phyloP scores from a whole-genome alignment of 208 protist species.

The Crithidia fasciculata region DNA sequence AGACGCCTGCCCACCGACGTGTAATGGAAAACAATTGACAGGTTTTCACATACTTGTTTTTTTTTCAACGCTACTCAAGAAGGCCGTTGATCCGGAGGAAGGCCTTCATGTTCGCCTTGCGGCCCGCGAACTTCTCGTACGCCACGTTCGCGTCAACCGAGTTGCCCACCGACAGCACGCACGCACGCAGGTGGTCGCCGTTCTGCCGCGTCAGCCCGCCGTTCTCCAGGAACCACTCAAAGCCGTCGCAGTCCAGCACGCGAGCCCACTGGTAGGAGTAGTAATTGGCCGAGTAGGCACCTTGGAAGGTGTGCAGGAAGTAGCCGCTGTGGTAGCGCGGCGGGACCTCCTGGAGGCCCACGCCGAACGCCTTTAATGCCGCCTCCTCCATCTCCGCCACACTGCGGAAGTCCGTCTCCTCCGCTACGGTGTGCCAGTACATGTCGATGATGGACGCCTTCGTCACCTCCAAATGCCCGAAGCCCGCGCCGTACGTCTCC shows the following conservation, averaged over 20 bases:
- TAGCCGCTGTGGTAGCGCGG: constrained; percentile 51
- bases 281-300: constrained; percentile 74
- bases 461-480: constrained; percentile 56
- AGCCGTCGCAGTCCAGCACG: constrained; percentile 65
- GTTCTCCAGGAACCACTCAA: constrained; percentile 68
- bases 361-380: constrained; percentile 16
- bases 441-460: constrained; percentile 57
- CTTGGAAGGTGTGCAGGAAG: constrained; percentile 72
- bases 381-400: constrained; percentile 37
- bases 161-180: constrained; percentile 67
- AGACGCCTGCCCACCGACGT: neutral
- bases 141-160: constrained; percentile 48
- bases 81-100: constrained; percentile 36
- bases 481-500: constrained; percentile 39
- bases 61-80: constrained; percentile 2
- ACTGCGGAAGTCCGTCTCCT: constrained; percentile 25
- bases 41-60: no score
- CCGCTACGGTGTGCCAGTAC: constrained; percentile 48
- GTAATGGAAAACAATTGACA: no score
- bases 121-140: constrained; percentile 40
- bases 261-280: constrained; percentile 78
- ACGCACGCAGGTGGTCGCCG: constrained; percentile 68
- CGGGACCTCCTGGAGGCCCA: constrained; percentile 25
- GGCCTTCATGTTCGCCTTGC: constrained; percentile 37
- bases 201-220: constrained; percentile 54